phyloP scores from a whole-genome alignment of 345 rosid genomes.

The Eucalyptus polybractea region DNA sequence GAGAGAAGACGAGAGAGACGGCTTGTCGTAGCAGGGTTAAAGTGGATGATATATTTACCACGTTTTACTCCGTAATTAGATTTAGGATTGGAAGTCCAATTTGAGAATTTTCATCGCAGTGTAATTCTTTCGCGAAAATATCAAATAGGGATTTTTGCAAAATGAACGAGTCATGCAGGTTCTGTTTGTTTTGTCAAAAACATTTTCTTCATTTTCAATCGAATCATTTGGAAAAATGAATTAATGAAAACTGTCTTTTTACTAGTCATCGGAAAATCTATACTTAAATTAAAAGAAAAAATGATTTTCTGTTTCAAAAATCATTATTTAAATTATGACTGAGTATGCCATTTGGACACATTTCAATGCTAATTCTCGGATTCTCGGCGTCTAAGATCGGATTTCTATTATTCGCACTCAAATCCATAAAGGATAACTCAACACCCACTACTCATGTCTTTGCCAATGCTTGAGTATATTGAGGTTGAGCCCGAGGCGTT shows the following conservation, averaged over 20 bases:
- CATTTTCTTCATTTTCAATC: rapidly evolving
- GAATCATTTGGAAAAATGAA: too few species aligned
- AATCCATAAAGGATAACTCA: too few species aligned
- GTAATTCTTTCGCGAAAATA: too few species aligned
- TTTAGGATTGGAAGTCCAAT: neutral
- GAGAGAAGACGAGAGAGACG: neutral
- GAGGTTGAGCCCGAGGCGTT: rapidly evolving
- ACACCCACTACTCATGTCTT: too few species aligned
- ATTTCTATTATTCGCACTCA: too few species aligned
- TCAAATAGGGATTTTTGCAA: neutral
- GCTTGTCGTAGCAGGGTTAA: neutral
- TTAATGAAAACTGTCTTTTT: too few species aligned
- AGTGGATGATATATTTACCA: neutral
- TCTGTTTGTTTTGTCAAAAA: too few species aligned
- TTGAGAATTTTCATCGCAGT: neutral
- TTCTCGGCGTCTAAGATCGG: rapidly evolving
- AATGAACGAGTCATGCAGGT: rapidly evolving
- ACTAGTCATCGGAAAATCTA: rapidly evolving
- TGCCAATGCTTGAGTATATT: too few species aligned
- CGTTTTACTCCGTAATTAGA: neutral
- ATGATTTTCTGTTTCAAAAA: rapidly evolving
- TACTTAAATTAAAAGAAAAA: too few species aligned
- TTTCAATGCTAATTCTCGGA: too few species aligned
- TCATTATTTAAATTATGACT: too few species aligned
- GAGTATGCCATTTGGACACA: too few species aligned